Conservation (phyloP, 2,329 filamentous ascomycete genomes). For the Penicillium sp. region DNA sequence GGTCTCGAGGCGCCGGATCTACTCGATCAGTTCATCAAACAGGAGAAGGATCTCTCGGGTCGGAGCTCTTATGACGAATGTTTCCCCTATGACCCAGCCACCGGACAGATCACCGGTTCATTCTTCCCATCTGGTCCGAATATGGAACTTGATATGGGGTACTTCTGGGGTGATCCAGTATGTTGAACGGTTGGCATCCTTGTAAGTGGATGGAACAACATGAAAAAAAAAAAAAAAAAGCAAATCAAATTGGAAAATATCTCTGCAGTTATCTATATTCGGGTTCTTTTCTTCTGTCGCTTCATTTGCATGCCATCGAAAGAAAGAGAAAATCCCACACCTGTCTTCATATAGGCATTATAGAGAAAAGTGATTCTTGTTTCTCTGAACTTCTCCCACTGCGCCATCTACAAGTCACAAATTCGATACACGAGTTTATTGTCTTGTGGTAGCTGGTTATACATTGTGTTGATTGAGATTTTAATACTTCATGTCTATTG, state of each 20-base stretch:
- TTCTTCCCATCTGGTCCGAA: conserved; percentile 36
- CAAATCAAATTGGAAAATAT: conserved; percentile 6
- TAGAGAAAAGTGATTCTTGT: conserved; percentile 13
- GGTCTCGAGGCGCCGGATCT: conserved; percentile 28
- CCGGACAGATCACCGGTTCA: conserved; percentile 40
- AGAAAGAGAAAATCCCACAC: neutral
- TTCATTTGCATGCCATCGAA: conserved; percentile 11
- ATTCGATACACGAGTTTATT: too few species aligned
- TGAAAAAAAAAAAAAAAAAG: neutral
- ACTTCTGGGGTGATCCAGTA: conserved; percentile 34
- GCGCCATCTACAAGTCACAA: neutral
- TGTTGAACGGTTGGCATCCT: conserved; percentile 13
- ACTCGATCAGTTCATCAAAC: conserved; percentile 28
- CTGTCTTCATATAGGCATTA: conserved; percentile 2
- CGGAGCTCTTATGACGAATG: conserved; percentile 32
- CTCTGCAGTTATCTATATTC: conserved; percentile 3
- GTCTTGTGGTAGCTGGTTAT: neutral
- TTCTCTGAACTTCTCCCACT: neutral
- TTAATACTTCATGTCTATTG: neutral
- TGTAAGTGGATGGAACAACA: neutral
- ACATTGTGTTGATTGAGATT: neutral
- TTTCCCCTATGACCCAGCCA: conserved; percentile 37
- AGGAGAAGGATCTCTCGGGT: conserved; percentile 27
- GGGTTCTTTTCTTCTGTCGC: conserved; percentile 5
- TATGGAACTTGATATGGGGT: conserved; percentile 35